phyloP scores from a whole-genome alignment of 2,329 filamentous ascomycete species.

The Aspergillus sclerotialis region DNA sequence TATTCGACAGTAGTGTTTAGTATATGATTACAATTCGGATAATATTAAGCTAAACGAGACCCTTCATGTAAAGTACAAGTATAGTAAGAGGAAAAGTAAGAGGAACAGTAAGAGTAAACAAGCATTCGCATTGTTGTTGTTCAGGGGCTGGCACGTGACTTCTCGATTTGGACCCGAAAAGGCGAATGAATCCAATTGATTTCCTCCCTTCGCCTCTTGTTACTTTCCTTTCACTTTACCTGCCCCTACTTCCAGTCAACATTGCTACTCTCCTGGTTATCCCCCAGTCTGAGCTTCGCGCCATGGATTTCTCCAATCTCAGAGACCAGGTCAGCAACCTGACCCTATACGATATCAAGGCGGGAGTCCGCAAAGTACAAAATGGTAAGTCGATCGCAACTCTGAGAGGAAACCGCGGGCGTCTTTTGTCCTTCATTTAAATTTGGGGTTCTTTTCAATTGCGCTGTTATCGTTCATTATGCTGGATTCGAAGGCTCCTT shows the following conservation, averaged over 20 bases:
- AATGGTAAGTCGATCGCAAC: constrained; percentile 64
- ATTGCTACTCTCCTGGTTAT: no score
- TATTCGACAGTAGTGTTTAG: constrained; percentile 12
- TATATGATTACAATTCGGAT: constrained; percentile 1
- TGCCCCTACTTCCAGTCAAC: constrained; percentile 6
- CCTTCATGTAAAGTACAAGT: no score
- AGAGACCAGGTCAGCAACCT: constrained; percentile 86
- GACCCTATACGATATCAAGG: constrained; percentile 91
- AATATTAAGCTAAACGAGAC: no score
- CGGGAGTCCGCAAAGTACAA: constrained; percentile 87
- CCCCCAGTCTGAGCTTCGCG: constrained; percentile 11
- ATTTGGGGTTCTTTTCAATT: background rate
- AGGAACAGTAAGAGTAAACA: no score
- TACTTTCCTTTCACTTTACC: constrained; percentile 8
- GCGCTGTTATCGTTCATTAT: background rate
- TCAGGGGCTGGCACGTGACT: constrained; percentile 29
- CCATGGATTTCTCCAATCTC: constrained; percentile 79
- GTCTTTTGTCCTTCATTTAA: background rate
- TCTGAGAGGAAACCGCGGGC: background rate
- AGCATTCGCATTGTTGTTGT: no score
- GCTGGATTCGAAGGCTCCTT: no score
- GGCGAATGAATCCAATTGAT: constrained; percentile 12
- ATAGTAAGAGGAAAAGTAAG: no score
- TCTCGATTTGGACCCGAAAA: constrained; percentile 10
- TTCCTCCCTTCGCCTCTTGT: constrained; percentile 5